Conservation (phyloP, 148 eudicot species). For the Dianthus caryophyllus region DNA sequence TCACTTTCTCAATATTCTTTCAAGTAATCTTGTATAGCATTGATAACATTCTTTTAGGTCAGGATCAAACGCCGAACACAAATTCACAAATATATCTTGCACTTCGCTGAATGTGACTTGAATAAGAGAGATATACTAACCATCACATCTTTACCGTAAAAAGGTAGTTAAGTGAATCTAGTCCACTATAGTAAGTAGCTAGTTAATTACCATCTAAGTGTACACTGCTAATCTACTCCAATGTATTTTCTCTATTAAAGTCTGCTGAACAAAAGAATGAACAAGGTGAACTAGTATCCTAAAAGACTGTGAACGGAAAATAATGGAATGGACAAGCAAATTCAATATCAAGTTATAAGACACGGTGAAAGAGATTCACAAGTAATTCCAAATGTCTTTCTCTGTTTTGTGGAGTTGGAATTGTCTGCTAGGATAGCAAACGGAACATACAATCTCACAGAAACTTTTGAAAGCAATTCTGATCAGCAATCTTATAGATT, state of each 20-base stretch:
- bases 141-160: constrained; percentile 5
- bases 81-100: neutral
- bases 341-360: neutral
- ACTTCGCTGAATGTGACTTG: neutral
- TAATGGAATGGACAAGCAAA: neutral
- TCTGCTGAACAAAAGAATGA: neutral
- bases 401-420: neutral
- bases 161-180: neutral
- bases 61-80: neutral
- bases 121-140: neutral
- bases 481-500: neutral
- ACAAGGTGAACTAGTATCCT: neutral
- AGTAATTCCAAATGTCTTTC: neutral
- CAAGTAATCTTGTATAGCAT: neutral
- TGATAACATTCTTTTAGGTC: neutral
- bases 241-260: too few relatives aligned
- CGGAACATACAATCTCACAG: neutral
- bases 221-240: too few relatives aligned
- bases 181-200: neutral
- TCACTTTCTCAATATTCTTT: too few relatives aligned
- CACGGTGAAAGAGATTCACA: neutral
- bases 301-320: neutral
- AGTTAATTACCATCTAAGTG: too few relatives aligned
- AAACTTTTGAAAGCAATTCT: neutral
- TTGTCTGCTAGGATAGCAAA: neutral